Conservation (phyloP, 2,329 filamentous ascomycete genomes). For the Chrysoporthe cubensis region DNA sequence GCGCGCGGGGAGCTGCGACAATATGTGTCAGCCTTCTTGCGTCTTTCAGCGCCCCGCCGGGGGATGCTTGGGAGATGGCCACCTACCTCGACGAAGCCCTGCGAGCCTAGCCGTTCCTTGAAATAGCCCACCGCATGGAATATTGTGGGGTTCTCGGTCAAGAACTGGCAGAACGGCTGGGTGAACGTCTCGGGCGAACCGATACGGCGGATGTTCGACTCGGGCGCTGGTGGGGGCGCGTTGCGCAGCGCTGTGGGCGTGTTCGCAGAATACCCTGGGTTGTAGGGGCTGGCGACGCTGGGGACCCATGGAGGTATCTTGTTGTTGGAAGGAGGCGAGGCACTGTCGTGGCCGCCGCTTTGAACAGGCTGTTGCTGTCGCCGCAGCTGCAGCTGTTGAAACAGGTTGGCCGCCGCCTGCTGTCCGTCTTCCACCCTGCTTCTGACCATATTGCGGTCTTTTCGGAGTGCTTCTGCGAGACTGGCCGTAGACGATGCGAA, state of each 20-base stretch:
- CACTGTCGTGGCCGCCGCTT: constrained; percentile 37
- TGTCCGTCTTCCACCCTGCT: constrained; percentile 2
- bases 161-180: constrained; percentile 83
- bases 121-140: constrained; percentile 89
- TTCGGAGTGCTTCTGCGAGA: background rate
- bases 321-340: background rate
- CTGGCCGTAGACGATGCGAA: background rate
- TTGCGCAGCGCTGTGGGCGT: background rate
- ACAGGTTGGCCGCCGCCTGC: background rate
- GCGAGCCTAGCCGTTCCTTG: constrained; percentile 68
- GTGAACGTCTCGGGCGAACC: constrained; percentile 69
- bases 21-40: constrained; percentile 27
- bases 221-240: background rate
- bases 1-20: constrained; percentile 71
- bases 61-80: too few relatives aligned
- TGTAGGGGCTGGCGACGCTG: background rate
- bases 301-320: background rate
- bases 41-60: background rate
- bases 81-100: constrained; percentile 74
- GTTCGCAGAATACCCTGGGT: background rate
- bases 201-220: constrained; percentile 30
- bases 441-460: constrained; percentile 2
- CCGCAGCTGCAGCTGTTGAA: background rate
- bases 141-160: constrained; percentile 88
- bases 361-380: background rate